These are phyloP conservation scores for Flaveria brownii DNA, from an alignment of 129 eudicot genomes.

Conservation along the genomic window DNA sequence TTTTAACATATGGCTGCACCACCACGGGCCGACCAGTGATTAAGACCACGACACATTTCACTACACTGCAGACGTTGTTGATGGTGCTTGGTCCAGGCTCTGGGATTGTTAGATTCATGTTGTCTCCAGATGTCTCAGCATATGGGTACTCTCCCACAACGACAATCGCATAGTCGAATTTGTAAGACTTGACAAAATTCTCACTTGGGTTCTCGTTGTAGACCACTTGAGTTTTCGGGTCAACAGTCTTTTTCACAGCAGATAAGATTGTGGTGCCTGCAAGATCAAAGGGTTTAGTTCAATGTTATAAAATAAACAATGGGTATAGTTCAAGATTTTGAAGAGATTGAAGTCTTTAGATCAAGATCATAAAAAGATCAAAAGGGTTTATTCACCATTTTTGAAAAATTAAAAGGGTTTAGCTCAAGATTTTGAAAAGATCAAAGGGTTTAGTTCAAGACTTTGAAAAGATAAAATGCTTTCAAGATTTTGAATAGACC, in stretches of 20 bases:
- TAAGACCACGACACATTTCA: constrained; percentile 73
- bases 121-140: constrained; percentile 77
- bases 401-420: not conserved
- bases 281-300: constrained; percentile 12
- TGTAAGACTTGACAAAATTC: constrained; percentile 45
- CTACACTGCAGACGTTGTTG: constrained; percentile 54
- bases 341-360: not conserved
- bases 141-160: constrained; percentile 86
- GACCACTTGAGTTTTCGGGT: constrained; percentile 60
- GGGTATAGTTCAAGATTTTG: not conserved
- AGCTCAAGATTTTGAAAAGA: not conserved
- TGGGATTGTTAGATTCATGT: constrained; percentile 56
- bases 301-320: not conserved
- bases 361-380: not conserved
- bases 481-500: not conserved
- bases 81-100: constrained; percentile 63
- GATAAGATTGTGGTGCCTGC: constrained; percentile 79
- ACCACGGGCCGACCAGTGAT: constrained; percentile 73
- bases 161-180: constrained; percentile 71
- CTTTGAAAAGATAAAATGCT: not conserved
- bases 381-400: not conserved
- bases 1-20: constrained; percentile 55
- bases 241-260: constrained; percentile 59
- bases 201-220: constrained; percentile 59
- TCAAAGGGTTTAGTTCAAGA: not conserved